These are phyloP conservation scores for Fomitopsis palustris DNA, from an alignment of 1,284 basidiomycete genomes.

Conservation along the genomic window DNA sequence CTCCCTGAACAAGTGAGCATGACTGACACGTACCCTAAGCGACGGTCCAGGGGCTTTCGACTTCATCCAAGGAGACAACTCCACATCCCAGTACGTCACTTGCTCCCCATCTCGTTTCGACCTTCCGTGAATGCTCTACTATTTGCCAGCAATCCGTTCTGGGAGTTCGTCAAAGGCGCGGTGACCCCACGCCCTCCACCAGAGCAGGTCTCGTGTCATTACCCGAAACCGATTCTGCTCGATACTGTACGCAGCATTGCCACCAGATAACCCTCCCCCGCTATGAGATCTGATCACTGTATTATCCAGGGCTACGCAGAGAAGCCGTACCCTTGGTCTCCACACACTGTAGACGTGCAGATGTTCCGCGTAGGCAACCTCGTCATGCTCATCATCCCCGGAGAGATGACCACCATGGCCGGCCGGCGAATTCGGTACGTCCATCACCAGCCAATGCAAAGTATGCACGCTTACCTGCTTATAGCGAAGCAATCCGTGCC, in stretches of 20 bases:
- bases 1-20: background rate
- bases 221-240: conserved; percentile 78
- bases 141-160: conserved; percentile 67
- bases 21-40: conserved; percentile 29
- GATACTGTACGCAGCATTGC: conserved; percentile 50
- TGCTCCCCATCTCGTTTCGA: background rate
- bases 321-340: conserved; percentile 74
- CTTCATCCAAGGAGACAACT: conserved; percentile 76
- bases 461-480: background rate
- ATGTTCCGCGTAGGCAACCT: conserved; percentile 79
- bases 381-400: conserved; percentile 76
- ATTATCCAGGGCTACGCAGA: conserved; percentile 55
- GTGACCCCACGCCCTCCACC: conserved; percentile 60
- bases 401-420: conserved; percentile 60
- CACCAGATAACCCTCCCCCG: background rate
- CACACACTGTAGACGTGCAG: conserved; percentile 74
- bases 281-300: background rate
- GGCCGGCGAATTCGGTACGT: conserved; percentile 41
- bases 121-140: too few species aligned
- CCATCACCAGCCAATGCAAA: background rate
- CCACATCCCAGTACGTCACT: conserved; percentile 49
- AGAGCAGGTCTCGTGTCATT: conserved; percentile 70
- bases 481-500: conserved; percentile 58
- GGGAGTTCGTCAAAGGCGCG: conserved; percentile 77
- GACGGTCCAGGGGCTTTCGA: conserved; percentile 83